Evolutionary conservation across 73 alveolate genomes (phyloP), one percentile per base, ranked within the genome.

Genomic region (Paramecium tetraurelia): DNA sequence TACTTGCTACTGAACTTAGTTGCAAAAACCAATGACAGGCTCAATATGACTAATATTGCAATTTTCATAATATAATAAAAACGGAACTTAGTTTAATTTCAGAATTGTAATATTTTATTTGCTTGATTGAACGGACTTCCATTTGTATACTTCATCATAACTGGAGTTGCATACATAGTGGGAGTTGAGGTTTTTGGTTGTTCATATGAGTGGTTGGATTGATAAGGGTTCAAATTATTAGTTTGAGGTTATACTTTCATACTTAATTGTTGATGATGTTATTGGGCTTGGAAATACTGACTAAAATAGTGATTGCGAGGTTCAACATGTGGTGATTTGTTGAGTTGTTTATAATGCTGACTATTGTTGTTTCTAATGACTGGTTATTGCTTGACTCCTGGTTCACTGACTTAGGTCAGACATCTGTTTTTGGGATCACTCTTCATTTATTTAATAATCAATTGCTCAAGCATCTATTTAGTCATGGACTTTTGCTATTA

Each of bases 291-390:
- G 46, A 80, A 80, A 80, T 80, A 80, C 10, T 80, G 38, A 35
- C 90, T 80, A 48, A 80, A 80, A 44, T 80, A 80, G 21, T 80
- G 70, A 44, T 80, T 80, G 4, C 76, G 43, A 24, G 90, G 72
- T 31, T 80, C 75, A 9, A 41, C 36, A 53, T 53, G 69, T 5
- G 69, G 69, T 75, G 33, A 36, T 75, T 33, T 44, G n/a, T 36
- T 75, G 18, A 31, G 21, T 75, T 75, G 20, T 80, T 80, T 44
- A 44, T 24, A 20, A 80, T 44, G 48, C 27, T 80, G 76, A 48
- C 72, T 80, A 22, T 80, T 80, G 46, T 80, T 80, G 20, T 80
- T 29, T 43, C 72, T 80, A 4, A 44, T 80, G 3, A 72, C 31
- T 22, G 20, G 44, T 43, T 20, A 22, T 80, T 80, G 20, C 18